Evolutionary conservation across 192 early-diverging fungal species (phyloP).

Genomic region (Coemansia sp.): DNA sequence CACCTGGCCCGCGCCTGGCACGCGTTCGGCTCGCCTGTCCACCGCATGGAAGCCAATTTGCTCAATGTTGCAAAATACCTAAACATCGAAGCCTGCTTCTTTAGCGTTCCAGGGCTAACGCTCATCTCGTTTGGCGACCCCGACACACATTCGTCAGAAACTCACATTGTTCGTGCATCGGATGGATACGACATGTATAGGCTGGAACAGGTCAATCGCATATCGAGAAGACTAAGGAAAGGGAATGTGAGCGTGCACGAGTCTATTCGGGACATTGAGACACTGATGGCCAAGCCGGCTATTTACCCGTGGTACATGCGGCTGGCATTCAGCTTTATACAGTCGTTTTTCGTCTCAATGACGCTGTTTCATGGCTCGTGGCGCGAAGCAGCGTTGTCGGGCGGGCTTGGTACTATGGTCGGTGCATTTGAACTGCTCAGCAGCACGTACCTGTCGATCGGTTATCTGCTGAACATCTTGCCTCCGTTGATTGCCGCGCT

Average conservation of each 20-base stretch:
- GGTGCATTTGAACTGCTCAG: conserved; percentile 58
- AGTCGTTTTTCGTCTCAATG: conserved; percentile 57
- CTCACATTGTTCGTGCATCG: conserved; percentile 62
- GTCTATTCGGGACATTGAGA: conserved; percentile 59
- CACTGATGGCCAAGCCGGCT: conserved; percentile 45
- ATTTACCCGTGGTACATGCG: conserved; percentile 58
- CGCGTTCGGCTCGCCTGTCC: conserved; percentile 63
- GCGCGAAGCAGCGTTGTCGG: conserved; percentile 59
- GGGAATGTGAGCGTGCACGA: conserved; percentile 59
- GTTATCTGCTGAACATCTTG: conserved; percentile 63
- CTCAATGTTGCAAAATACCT: conserved; percentile 57
- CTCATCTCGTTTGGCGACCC: conserved; percentile 66
- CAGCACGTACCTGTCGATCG: conserved; percentile 47
- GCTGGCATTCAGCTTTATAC: conserved; percentile 52
- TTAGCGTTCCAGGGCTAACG: conserved; percentile 66
- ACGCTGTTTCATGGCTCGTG: conserved; percentile 66
- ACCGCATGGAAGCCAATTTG: conserved; percentile 62
- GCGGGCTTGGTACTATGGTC: conserved; percentile 50
- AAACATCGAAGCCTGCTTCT: conserved; percentile 61
- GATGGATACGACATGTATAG: conserved; percentile 64
- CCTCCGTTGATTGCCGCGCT: conserved; percentile 58
- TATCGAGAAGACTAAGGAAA: conserved; percentile 60
- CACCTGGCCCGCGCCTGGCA: conserved; percentile 63
- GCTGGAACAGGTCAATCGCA: conserved; percentile 59
- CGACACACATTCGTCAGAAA: conserved; percentile 69